These are phyloP conservation scores for Coemansia sp. DNA, from an alignment of 192 early-diverging fungal species.

Conservation along the genomic window DNA sequence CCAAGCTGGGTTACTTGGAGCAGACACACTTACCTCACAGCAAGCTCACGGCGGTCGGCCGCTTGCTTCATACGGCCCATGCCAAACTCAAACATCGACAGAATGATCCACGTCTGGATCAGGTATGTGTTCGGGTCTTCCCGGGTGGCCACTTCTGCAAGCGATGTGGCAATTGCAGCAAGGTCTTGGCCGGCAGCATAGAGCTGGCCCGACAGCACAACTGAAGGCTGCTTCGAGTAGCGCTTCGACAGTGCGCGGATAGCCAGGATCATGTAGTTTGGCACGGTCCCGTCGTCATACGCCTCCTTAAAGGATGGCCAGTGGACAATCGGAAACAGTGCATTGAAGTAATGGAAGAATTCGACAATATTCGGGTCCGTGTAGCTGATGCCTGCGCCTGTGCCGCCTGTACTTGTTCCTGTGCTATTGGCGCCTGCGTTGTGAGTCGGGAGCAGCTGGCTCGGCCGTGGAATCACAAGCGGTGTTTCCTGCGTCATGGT, in stretches of 20 bases:
- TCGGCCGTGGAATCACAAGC: slow-evolving; percentile 48
- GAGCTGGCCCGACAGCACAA: slow-evolving; percentile 46
- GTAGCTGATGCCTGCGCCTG: slow-evolving; percentile 28
- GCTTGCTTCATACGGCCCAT: slow-evolving; percentile 52
- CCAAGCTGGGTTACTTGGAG: not conserved
- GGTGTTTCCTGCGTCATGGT: slow-evolving; percentile 48
- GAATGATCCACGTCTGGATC: slow-evolving; percentile 54
- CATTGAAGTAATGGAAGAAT: slow-evolving; percentile 57
- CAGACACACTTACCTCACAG: slow-evolving; percentile 39
- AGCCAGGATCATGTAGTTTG: slow-evolving; percentile 54
- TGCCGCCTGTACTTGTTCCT: not conserved
- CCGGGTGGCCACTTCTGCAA: slow-evolving; percentile 51
- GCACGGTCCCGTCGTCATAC: slow-evolving; percentile 55
- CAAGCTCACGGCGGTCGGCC: slow-evolving; percentile 52
- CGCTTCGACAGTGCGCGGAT: slow-evolving; percentile 54
- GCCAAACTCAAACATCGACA: slow-evolving; percentile 56
- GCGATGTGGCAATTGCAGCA: slow-evolving; percentile 53
- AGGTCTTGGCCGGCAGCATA: slow-evolving; percentile 53
- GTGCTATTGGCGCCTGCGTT: not conserved
- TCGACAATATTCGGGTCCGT: slow-evolving; percentile 54
- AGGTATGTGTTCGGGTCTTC: slow-evolving; percentile 56
- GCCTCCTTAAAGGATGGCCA: slow-evolving; percentile 57
- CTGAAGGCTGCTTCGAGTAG: slow-evolving; percentile 55
- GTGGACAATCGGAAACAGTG: slow-evolving; percentile 52
- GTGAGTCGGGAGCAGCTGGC: slow-evolving; percentile 15